phyloP scores from a whole-genome alignment of 2,329 filamentous ascomycete genomes.

The Phaeophleospora eucalypticola region DNA sequence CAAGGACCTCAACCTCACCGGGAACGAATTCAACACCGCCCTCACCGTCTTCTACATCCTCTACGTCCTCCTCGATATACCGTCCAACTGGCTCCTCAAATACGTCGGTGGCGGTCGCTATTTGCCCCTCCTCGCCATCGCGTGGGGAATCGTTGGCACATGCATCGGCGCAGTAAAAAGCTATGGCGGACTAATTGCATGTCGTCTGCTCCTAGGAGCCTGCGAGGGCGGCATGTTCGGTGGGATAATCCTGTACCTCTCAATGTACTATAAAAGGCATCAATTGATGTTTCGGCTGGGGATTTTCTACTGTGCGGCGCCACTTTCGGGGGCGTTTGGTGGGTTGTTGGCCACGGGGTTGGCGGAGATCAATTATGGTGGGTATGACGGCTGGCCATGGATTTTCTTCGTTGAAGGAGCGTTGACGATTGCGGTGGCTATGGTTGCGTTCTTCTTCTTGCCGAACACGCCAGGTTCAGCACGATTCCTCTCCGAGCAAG shows the following conservation, averaged over 20 bases:
- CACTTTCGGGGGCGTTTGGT: conserved; percentile 40
- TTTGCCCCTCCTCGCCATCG: conserved; percentile 37
- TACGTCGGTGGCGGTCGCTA: conserved; percentile 40
- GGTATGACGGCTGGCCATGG: conserved; percentile 40
- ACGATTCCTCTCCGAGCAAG: conserved; percentile 32
- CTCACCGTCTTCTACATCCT: conserved; percentile 44
- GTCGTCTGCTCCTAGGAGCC: conserved; percentile 39
- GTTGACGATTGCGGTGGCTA: conserved; percentile 53
- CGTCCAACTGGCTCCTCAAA: conserved; percentile 40
- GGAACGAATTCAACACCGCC: conserved; percentile 41
- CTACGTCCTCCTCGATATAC: conserved; percentile 42
- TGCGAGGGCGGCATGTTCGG: conserved; percentile 40
- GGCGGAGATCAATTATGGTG: conserved; percentile 35
- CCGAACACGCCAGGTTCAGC: conserved; percentile 51
- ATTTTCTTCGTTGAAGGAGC: conserved; percentile 43
- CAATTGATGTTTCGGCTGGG: conserved; percentile 40
- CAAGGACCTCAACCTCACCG: conserved; percentile 37
- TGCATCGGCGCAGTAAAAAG: conserved; percentile 41
- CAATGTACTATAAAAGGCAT: conserved; percentile 41
- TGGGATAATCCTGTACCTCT: conserved; percentile 41
- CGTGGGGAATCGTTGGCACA: conserved; percentile 39
- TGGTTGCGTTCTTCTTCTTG: conserved; percentile 52
- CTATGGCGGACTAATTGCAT: conserved; percentile 39
- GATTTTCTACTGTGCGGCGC: conserved; percentile 33
- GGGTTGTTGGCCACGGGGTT: conserved; percentile 42